Conservation (phyloP, 768 basidiomycete genomes). For the Tricholoma terreum region DNA sequence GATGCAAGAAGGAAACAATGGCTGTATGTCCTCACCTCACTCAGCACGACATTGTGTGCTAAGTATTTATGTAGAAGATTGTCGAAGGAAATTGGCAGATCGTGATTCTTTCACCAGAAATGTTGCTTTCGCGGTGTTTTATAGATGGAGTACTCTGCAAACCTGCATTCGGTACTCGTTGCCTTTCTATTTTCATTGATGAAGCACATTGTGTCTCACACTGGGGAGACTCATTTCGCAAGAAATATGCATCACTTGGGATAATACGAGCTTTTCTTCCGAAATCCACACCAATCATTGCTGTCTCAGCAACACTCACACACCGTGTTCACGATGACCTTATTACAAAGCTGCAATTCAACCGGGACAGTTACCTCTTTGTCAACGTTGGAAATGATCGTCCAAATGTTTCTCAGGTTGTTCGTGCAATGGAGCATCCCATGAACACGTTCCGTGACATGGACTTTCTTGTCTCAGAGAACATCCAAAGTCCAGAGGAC, state of each 20-base stretch:
- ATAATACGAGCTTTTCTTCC: too few relatives aligned
- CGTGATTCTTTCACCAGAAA: slow-evolving; percentile 34
- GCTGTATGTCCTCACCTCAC: slow-evolving; percentile 24
- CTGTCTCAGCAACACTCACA: too few relatives aligned
- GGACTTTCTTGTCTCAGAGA: slow-evolving; percentile 27
- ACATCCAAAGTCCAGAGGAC: slow-evolving; percentile 6
- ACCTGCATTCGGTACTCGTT: slow-evolving; percentile 11
- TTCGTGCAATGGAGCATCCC: slow-evolving; percentile 31
- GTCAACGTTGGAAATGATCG: slow-evolving; percentile 32
- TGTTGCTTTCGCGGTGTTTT: slow-evolving; percentile 26
- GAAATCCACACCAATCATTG: too few relatives aligned
- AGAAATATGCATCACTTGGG: too few relatives aligned
- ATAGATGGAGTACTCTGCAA: slow-evolving; percentile 23
- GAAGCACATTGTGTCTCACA: slow-evolving; percentile 34
- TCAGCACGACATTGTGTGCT: too few relatives aligned
- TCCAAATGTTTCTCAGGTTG: slow-evolving; percentile 29
- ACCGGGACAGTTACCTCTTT: slow-evolving; percentile 9
- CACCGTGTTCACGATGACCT: slow-evolving; percentile 24
- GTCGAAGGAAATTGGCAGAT: slow-evolving; percentile 24
- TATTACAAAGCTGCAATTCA: slow-evolving; percentile 24
- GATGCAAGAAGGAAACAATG: slow-evolving; percentile 23
- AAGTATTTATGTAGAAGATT: too few relatives aligned
- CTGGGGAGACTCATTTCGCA: too few relatives aligned
- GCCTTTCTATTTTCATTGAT: too few relatives aligned
- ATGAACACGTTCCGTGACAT: slow-evolving; percentile 31